Percentiles rank a stretch among this genome's conserved stretches.
phyloP scores from a whole-genome alignment of 2,329 filamentous ascomycete species.

The Sporothrix curviconia region DNA sequence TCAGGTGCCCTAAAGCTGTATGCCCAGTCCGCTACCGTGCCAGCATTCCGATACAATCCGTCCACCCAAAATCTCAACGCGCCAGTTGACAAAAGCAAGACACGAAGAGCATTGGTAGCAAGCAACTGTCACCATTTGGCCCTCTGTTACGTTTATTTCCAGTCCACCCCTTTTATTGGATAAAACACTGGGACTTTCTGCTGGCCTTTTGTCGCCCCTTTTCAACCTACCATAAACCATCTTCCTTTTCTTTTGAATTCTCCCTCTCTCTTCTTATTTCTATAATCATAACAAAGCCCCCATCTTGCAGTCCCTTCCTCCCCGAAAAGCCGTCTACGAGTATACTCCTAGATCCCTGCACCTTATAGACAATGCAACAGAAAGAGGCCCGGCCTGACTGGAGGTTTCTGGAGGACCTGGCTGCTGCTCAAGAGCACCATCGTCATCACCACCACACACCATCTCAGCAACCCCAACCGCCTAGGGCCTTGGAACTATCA shows the following conservation, averaged over 20 bases:
- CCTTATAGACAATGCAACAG: slow-evolving; percentile 17
- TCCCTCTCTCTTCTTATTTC: neutral
- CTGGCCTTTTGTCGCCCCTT: neutral
- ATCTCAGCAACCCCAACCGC: neutral
- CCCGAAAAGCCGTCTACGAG: no score
- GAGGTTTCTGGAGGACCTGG: slow-evolving; percentile 10
- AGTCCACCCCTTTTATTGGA: neutral
- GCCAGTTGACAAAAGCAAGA: neutral
- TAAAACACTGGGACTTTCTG: neutral
- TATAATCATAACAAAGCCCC: no score
- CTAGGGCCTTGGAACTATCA: neutral
- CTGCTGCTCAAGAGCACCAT: neutral
- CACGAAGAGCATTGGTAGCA: neutral
- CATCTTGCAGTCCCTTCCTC: no score
- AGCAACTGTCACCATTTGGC: neutral
- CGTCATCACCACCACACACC: neutral
- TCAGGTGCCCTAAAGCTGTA: no score
- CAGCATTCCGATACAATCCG: no score
- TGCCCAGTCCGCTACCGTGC: no score
- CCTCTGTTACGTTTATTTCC: neutral
- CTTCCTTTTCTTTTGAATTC: neutral
- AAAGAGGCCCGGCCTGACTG: slow-evolving; percentile 8
- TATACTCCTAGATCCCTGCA: no score
- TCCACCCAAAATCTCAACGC: no score
- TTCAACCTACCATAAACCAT: no score